Base-by-base conservation (phyloP, 352 stramenopile genomes). In the Pythium graminicola region DNA sequence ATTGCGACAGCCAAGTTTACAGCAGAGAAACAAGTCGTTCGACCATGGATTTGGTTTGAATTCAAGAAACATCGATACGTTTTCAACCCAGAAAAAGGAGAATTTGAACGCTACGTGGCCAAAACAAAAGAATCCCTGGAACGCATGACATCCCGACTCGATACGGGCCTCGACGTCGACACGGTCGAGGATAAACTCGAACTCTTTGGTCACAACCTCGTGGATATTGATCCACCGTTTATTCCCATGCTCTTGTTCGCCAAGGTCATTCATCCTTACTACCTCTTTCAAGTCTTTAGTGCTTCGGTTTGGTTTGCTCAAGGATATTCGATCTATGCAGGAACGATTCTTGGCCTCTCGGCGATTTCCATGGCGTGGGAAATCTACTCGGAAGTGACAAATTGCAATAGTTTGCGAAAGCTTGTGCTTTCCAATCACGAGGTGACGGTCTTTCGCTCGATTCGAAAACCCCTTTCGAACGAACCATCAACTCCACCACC, bases 61-160 rank as follows among this genome's bases (percentile, higher is more conserved):
- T 86, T 81, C 59, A 84, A 81, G 65, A 79, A 76, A 50, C 66
- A 84, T 26, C 73, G 76, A 3, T 86, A 86, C 53, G 61, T 73
- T n/a, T 85, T 69, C 64, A 68, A 76, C 50, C 53, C 72, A 39
- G 60, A 79, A 23, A 70, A 68, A 17, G 57, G 64, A 20, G 60
- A 74, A 23, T 86, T 81, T 28, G 62, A 78, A 38, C 73, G 72
- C 1, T 84, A 79, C 48, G 13, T 83, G 2, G 65, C 72, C 14
- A 70, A 66, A 4, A 50, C 69, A 41, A 51, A 50, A 10, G 54
- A 81, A 49, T 26, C 67, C 14, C 6, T 69, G 28, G 47, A 31
- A 5, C 40, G 26, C 11, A 67, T 83, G 22, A 45, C 32, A 2
- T 32, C 23, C 1, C 59, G 74, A 0, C n/a, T 75, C 2, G 39